Evolutionary conservation across 2,329 filamentous ascomycete species (phyloP).

Genomic region (Talaromyces islandicus): DNA sequence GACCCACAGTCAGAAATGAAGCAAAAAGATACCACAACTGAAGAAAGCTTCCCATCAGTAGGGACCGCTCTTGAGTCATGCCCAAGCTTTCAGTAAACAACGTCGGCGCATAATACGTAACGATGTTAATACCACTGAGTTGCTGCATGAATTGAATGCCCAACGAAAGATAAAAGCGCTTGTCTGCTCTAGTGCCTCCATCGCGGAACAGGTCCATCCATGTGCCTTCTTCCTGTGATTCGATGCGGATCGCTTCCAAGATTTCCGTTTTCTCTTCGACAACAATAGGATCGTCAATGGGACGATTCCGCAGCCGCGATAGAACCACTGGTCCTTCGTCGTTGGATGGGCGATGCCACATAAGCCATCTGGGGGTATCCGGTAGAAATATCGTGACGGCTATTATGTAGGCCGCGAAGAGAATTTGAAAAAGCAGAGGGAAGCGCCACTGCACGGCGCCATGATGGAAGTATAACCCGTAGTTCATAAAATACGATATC

Average conservation of each 20-base stretch:
- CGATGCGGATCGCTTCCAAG: neutral
- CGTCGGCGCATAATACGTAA: slow-evolving; percentile 27
- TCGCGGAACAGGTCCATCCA: slow-evolving; percentile 7
- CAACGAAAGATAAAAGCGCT: slow-evolving; percentile 3
- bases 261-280: slow-evolving; percentile 1
- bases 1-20: slow-evolving; percentile 27
- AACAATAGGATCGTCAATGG: neutral
- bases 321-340: slow-evolving; percentile 34
- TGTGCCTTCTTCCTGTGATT: slow-evolving; percentile 2
- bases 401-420: slow-evolving; percentile 36
- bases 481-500: slow-evolving; percentile 12
- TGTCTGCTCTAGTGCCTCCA: neutral
- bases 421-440: slow-evolving; percentile 40
- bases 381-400: slow-evolving; percentile 34
- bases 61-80: slow-evolving; percentile 32
- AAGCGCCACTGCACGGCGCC: slow-evolving; percentile 28
- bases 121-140: slow-evolving; percentile 22
- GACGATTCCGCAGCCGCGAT: neutral
- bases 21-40: slow-evolving; percentile 40
- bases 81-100: slow-evolving; percentile 36
- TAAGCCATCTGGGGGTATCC: slow-evolving; percentile 41
- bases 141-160: slow-evolving; percentile 27
- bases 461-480: neutral
- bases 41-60: slow-evolving; percentile 41
- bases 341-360: slow-evolving; percentile 28